Conservation (phyloP, 2,329 filamentous ascomycete species). For the Sporothrix protearum region DNA sequence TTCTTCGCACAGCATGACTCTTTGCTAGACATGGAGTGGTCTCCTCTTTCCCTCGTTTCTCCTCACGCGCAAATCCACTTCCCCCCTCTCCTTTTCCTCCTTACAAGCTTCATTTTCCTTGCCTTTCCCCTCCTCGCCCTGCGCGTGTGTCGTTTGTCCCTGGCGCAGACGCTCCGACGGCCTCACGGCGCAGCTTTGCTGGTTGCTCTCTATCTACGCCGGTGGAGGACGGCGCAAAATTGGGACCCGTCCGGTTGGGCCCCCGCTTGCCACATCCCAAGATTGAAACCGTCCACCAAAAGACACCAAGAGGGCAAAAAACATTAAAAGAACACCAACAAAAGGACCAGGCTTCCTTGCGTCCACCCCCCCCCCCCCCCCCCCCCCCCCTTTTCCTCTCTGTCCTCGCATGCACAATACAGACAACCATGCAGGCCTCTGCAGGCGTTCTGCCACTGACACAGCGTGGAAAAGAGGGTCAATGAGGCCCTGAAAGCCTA, state of each 20-base stretch:
- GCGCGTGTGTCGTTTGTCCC: neutral
- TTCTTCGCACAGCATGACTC: conserved; percentile 1
- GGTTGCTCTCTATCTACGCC: neutral
- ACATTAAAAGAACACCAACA: neutral
- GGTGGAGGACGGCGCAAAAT: conserved; percentile 1
- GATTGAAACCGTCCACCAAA: neutral
- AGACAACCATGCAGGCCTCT: neutral
- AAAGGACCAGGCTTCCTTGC: neutral
- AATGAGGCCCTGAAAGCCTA: neutral
- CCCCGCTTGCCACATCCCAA: neutral
- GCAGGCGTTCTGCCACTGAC: neutral
- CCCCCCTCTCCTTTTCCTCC: neutral
- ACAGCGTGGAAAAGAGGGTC: conserved; percentile 16
- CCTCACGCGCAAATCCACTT: neutral
- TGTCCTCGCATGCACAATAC: neutral
- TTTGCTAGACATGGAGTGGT: too few species aligned
- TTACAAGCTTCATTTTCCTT: neutral
- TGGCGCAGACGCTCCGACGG: neutral
- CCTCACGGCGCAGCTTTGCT: neutral
- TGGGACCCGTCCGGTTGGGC: conserved; percentile 14
- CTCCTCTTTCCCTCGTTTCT: neutral
- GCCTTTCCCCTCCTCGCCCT: neutral
- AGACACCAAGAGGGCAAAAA: neutral
- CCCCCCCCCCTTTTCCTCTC: too few species aligned
- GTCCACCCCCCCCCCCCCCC: neutral